These are phyloP conservation scores for Aeminium ludgeri DNA, from an alignment of 495 filamentous ascomycete genomes.

Conservation along the genomic window DNA sequence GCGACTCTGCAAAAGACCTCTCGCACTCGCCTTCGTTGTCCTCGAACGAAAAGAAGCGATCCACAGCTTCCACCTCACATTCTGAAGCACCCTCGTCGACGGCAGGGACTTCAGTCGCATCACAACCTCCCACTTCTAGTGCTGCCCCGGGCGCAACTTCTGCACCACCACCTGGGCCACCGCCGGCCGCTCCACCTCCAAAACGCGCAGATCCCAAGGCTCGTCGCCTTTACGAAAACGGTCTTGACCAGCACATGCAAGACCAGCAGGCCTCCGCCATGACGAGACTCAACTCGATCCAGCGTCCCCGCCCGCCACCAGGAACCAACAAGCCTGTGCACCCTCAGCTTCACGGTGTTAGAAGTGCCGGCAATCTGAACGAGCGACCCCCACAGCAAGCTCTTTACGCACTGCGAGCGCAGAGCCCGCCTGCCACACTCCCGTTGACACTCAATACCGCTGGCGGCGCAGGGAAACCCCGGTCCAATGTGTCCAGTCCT, in stretches of 20 bases:
- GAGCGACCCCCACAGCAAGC: constrained; percentile 37
- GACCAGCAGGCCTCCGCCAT: constrained; percentile 65
- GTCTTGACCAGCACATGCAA: constrained; percentile 58
- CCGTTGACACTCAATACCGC: too few species aligned
- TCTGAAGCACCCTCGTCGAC: constrained; percentile 61
- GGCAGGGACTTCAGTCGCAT: constrained; percentile 82
- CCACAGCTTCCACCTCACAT: constrained; percentile 66
- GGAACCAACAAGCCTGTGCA: not conserved
- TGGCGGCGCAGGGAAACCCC: constrained; percentile 7
- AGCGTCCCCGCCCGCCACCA: constrained; percentile 29
- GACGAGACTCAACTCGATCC: constrained; percentile 61
- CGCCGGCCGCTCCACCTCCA: constrained; percentile 22
- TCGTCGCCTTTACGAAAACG: constrained; percentile 72
- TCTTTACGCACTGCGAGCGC: constrained; percentile 31
- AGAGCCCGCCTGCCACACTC: constrained; percentile 31
- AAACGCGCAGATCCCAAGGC: constrained; percentile 42
- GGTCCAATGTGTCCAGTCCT: constrained; percentile 16
- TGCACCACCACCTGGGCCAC: constrained; percentile 8
- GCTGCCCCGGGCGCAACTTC: constrained; percentile 8
- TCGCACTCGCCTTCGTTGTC: constrained; percentile 39
- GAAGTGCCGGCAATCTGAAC: constrained; percentile 39
- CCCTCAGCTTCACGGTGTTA: constrained; percentile 25
- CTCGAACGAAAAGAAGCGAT: constrained; percentile 55
- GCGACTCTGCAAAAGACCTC: constrained; percentile 25
- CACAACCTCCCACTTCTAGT: constrained; percentile 41